A percentile compares a stretch with the other conserved stretches of the same genome.
Evolutionary conservation across 2,329 filamentous ascomycete species (phyloP).

Genomic region (Ceratocystis lukuohia): DNA sequence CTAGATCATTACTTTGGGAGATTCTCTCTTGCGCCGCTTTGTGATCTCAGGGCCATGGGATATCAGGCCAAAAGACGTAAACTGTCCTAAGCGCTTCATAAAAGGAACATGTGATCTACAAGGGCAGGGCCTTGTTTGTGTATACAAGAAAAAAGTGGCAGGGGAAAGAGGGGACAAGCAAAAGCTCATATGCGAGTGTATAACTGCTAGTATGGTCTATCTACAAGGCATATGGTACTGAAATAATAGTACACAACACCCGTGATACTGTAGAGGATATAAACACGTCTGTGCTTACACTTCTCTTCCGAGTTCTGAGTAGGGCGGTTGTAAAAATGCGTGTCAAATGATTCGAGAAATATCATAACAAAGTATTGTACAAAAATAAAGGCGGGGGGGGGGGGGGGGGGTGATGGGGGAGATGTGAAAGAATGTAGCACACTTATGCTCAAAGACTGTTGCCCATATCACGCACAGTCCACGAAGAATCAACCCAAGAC

Average conservation of each 20-base stretch:
- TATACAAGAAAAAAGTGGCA: neutral
- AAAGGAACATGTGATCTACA: neutral
- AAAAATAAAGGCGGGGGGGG: neutral
- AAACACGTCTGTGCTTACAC: neutral
- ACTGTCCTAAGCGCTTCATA: conserved; percentile 35
- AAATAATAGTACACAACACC: conserved; percentile 13
- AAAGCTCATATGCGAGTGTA: neutral
- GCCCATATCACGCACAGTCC: conserved; percentile 67
- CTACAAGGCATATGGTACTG: neutral
- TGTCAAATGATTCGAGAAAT: conserved; percentile 4
- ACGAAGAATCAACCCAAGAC: conserved; percentile 59
- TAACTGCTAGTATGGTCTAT: conserved; percentile 24
- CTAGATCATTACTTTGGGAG: neutral
- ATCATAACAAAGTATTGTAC: conserved; percentile 17
- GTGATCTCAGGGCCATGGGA: conserved; percentile 45
- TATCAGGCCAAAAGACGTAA: conserved; percentile 44
- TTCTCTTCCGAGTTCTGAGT: neutral
- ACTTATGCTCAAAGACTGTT: conserved; percentile 25
- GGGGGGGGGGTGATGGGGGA: neutral
- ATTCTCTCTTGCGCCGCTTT: conserved; percentile 45
- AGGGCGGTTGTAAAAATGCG: conserved; percentile 1
- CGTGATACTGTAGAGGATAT: conserved; percentile 21
- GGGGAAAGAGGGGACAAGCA: neutral
- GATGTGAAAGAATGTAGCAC: neutral
- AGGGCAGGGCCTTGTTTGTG: neutral